Percentiles rank a stretch among this genome's conserved stretches.
phyloP scores from a whole-genome alignment of 1,139 yeast species.

The Suhomyces maxii region DNA sequence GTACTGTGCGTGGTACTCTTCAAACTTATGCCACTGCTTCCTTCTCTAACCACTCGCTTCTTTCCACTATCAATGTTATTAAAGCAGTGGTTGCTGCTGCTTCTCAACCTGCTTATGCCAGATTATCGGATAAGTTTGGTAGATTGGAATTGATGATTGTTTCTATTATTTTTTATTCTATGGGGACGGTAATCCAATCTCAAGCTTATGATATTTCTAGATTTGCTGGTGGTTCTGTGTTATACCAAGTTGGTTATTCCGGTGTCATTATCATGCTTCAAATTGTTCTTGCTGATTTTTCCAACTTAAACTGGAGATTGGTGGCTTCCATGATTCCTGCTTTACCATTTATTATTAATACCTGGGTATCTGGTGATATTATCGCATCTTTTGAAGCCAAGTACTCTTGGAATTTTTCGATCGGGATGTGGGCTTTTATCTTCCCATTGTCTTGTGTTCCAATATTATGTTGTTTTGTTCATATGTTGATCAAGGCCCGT shows the following conservation, averaged over 20 bases:
- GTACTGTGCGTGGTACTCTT: slow-evolving; percentile 49
- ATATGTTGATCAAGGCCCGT: slow-evolving; percentile 57
- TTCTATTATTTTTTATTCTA: slow-evolving; percentile 58
- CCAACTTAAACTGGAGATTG: slow-evolving; percentile 70
- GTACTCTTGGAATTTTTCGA: slow-evolving; percentile 66
- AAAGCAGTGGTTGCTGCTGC: slow-evolving; percentile 70
- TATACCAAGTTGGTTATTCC: slow-evolving; percentile 70
- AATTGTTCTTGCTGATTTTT: slow-evolving; percentile 63
- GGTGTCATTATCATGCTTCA: slow-evolving; percentile 60
- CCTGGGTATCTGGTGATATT: slow-evolving; percentile 72
- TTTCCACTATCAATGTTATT: slow-evolving; percentile 65
- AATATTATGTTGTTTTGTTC: slow-evolving; percentile 49
- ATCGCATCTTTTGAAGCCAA: slow-evolving; percentile 15
- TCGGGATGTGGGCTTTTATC: slow-evolving; percentile 80
- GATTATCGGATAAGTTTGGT: slow-evolving; percentile 71
- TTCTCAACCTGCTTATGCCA: slow-evolving; percentile 67
- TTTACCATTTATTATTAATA: slow-evolving; percentile 69
- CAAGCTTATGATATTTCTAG: slow-evolving; percentile 64
- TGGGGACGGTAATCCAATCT: slow-evolving; percentile 72
- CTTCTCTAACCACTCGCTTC: slow-evolving; percentile 57
- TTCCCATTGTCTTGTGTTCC: slow-evolving; percentile 67
- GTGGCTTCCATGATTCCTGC: slow-evolving; percentile 63
- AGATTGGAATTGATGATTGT: slow-evolving; percentile 57
- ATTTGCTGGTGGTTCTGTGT: slow-evolving; percentile 72
- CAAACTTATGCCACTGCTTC: slow-evolving; percentile 57